Evolutionary conservation across 352 stramenopile genomes (phyloP).

Genomic region (Phytophthora sansomeana): DNA sequence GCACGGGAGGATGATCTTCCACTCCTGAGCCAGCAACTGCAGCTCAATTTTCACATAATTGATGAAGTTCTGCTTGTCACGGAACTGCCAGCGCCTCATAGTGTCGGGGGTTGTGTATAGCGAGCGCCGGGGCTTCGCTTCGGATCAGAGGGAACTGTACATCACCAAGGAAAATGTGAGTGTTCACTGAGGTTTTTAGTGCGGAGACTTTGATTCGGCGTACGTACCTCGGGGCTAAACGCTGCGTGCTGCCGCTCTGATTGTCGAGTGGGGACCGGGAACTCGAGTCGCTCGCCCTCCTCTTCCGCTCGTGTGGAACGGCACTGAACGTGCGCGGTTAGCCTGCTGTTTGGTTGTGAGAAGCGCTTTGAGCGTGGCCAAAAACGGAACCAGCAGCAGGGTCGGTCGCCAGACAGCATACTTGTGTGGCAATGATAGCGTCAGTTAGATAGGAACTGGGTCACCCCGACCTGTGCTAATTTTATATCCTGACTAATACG

Average conservation of each 20-base stretch:
- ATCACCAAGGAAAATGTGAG: no score
- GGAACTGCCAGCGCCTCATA: slow-evolving; percentile 56
- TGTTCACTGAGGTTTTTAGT: no score
- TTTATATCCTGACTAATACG: not conserved
- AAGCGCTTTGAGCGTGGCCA: no score
- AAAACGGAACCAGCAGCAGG: slow-evolving; percentile 6
- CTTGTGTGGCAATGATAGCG: not conserved
- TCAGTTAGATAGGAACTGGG: not conserved
- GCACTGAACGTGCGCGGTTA: slow-evolving; percentile 24
- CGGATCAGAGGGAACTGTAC: slow-evolving; percentile 19
- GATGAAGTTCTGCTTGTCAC: slow-evolving; percentile 61
- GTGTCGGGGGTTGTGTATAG: not conserved
- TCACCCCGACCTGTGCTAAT: not conserved
- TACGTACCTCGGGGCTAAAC: slow-evolving; percentile 28
- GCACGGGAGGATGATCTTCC: slow-evolving; percentile 79
- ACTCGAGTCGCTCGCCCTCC: slow-evolving; percentile 17
- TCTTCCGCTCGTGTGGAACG: no score
- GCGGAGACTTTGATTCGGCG: no score
- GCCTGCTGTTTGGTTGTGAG: slow-evolving; percentile 44
- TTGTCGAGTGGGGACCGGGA: slow-evolving; percentile 19
- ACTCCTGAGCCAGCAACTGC: slow-evolving; percentile 65
- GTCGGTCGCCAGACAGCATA: not conserved
- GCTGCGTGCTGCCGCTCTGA: slow-evolving; percentile 16
- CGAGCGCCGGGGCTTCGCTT: no score
- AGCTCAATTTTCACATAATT: slow-evolving; percentile 76